Base-by-base conservation (phyloP, 202 grass and related monocot species). In the Eragrostis tef region DNA sequence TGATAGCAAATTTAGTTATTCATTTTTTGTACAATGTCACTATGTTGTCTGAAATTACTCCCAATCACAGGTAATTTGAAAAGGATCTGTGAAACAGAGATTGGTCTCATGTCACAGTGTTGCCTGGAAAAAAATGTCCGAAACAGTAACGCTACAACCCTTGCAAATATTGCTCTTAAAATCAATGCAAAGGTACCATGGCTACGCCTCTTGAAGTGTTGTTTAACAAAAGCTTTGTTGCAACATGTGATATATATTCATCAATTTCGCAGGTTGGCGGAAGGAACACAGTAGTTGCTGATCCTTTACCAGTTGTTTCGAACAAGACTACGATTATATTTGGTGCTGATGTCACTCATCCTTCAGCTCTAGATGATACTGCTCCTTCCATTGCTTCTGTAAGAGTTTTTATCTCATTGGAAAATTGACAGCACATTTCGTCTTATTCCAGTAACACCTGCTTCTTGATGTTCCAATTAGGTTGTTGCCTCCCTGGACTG, bases 401-500 rank as follows among this genome's bases (percentile, higher is more conserved):
- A 90, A 85, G 81, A 61, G 73, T 24, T 17, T 73, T 21, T 77
- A 31, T 64, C n/a, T 45, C 6, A 50, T 60, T 7, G 36, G 7
- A 52, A 41, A 21, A 21, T 47, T 20, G 25, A 74, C 3, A 60
- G 14, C 10, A 66, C 6, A 36, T 64, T 74, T 29, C 58, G 44
- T 81, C 7, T 81, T 43, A 47, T 22, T 52, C 34, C 13, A 72
- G 47, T 56, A 2, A 78, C 6, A 70, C 6, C 22, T 76, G 19
- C 25, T 64, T 54, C 58, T 36, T 76, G 36, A 22, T 15, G 9
- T 80, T 82, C 50, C 42, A 75, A 79, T 44, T 77, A 96, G 86
- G 90, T 96, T 78, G 93, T 90, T 73, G 93, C 93, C 31, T 89
- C 83, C 44, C 72, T 79, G 77, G 90, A 96, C 72, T 96, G 90